These are phyloP conservation scores for Rhododendron simsii DNA, from an alignment of 148 eudicot genomes.

Conservation along the genomic window DNA sequence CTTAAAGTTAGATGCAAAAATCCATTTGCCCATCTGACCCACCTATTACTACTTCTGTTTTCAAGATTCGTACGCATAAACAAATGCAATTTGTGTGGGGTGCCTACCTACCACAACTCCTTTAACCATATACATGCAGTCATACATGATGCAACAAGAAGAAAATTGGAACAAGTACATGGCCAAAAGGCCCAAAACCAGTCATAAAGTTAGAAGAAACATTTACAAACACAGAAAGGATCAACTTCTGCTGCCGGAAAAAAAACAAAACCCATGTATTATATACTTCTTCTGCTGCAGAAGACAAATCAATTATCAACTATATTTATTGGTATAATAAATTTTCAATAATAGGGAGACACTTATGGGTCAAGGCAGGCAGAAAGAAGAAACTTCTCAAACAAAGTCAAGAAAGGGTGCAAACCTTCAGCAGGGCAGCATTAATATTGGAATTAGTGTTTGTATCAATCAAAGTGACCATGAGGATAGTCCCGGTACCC, in stretches of 20 bases:
- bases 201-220: not conserved
- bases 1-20: not conserved
- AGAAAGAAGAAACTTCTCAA: not conserved
- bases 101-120: not conserved
- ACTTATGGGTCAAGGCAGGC: not conserved
- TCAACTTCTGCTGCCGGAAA: not conserved
- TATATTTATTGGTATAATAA: not conserved
- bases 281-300: not conserved
- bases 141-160: not conserved
- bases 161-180: not conserved
- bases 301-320: not conserved
- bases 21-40: not conserved
- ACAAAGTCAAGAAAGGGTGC: slow-evolving; percentile 8
- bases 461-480: slow-evolving; percentile 63
- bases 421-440: slow-evolving; percentile 80
- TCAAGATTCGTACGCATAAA: not conserved
- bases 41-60: not conserved
- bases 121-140: not conserved
- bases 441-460: slow-evolving; percentile 54
- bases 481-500: slow-evolving; percentile 75
- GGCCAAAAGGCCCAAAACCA: not conserved
- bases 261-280: not conserved
- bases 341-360: not conserved
- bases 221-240: not conserved
- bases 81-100: not conserved